Evolutionary conservation across 768 basidiomycete species (phyloP).

Genomic region (Panaeolus cyanescens): DNA sequence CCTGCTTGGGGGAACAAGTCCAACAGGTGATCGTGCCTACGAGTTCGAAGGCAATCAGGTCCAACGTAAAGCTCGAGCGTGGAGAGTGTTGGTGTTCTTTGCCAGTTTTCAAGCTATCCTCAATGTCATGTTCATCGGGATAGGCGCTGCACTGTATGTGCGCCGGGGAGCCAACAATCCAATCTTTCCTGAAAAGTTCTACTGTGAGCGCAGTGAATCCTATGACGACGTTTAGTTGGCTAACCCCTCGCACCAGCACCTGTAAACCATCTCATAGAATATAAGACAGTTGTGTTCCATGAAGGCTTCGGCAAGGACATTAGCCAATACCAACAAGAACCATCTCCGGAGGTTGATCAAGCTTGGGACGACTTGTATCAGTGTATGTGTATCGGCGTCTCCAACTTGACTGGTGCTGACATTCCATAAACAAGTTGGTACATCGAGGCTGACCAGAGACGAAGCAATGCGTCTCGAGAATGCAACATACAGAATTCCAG

Average conservation of each 20-base stretch:
- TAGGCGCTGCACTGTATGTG: not conserved
- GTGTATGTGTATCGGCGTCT: constrained; percentile 11
- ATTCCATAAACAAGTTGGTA: constrained; percentile 7
- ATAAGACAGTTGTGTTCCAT: constrained; percentile 21
- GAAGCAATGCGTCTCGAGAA: constrained; percentile 22
- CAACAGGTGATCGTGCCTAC: not conserved
- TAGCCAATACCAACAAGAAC: constrained; percentile 13
- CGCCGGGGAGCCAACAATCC: not conserved
- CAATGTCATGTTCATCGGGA: not conserved
- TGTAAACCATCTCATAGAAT: constrained; percentile 17
- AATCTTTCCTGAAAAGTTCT: not conserved
- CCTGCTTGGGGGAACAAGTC: not conserved
- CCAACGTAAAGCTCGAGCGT: not conserved
- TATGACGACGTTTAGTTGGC: not conserved
- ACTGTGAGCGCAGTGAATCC: not conserved
- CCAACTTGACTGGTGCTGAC: not conserved
- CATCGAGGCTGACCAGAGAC: constrained; percentile 18
- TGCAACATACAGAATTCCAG: constrained; percentile 22
- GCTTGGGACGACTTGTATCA: constrained; percentile 26
- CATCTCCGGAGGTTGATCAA: constrained; percentile 20
- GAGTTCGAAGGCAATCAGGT: not conserved
- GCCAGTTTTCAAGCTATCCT: not conserved
- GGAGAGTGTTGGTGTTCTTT: not conserved
- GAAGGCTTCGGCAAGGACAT: constrained; percentile 18
- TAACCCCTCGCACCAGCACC: constrained; percentile 13